These are phyloP conservation scores for Senecio squalidus DNA, from an alignment of 140 eudicot species.

Conservation along the genomic window DNA sequence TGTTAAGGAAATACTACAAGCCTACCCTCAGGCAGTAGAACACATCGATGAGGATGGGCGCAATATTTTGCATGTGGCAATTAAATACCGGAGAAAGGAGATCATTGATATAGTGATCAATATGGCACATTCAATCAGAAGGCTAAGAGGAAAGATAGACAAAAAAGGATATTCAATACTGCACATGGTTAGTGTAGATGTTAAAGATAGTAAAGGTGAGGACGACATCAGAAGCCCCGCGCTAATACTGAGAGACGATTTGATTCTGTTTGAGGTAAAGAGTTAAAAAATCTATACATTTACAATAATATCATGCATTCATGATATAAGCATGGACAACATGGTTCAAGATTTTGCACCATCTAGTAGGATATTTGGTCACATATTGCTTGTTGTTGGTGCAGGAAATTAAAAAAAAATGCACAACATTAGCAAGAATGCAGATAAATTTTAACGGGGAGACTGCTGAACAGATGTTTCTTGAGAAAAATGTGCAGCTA, in stretches of 20 bases:
- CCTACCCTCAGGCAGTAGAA: slow-evolving; percentile 35
- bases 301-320: background rate
- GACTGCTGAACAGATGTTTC: background rate
- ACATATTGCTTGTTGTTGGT: background rate
- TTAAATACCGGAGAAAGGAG: slow-evolving; percentile 24
- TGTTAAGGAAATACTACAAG: slow-evolving; percentile 15
- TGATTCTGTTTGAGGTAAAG: slow-evolving; percentile 31
- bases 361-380: no score
- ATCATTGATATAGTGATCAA: slow-evolving; percentile 14
- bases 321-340: background rate
- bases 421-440: background rate
- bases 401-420: background rate
- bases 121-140: slow-evolving; percentile 18
- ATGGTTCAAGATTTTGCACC: background rate
- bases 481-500: background rate
- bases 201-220: background rate
- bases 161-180: slow-evolving; percentile 25
- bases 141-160: slow-evolving; percentile 24
- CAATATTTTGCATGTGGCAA: slow-evolving; percentile 24
- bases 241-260: slow-evolving; percentile 22
- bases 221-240: slow-evolving; percentile 32
- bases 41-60: slow-evolving; percentile 23
- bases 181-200: slow-evolving; percentile 30
- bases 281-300: no score
- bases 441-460: background rate